These are phyloP conservation scores for Hericium rajendrae DNA, from an alignment of 768 basidiomycete genomes.

Conservation along the genomic window DNA sequence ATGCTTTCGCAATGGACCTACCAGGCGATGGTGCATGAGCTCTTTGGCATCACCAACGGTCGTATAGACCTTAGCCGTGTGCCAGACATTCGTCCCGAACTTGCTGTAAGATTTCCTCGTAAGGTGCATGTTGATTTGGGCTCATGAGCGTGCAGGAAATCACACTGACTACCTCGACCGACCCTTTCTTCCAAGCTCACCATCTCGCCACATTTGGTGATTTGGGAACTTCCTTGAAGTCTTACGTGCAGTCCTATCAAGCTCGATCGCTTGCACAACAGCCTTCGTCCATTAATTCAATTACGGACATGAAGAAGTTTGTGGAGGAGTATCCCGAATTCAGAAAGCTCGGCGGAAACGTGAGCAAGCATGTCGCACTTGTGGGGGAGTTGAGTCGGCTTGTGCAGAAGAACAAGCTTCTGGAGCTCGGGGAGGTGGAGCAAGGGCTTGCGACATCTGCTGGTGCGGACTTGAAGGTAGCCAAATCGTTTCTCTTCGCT, in stretches of 20 bases:
- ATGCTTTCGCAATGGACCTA: slow-evolving; percentile 98
- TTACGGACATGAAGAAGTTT: slow-evolving; percentile 93
- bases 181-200: slow-evolving; percentile 89
- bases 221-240: slow-evolving; percentile 81
- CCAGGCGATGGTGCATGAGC: slow-evolving; percentile 98
- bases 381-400: slow-evolving; percentile 93
- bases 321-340: slow-evolving; percentile 99
- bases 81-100: slow-evolving; percentile 78
- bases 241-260: slow-evolving; percentile 92
- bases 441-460: slow-evolving; percentile 92
- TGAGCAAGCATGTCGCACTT: slow-evolving; percentile 95
- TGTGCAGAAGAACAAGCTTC: slow-evolving; percentile 74
- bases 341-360: slow-evolving; percentile 91
- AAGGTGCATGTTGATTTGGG: not conserved
- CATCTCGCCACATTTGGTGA: slow-evolving; percentile 94
- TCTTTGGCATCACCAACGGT: slow-evolving; percentile 89
- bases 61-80: slow-evolving; percentile 78
- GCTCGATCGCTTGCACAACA: slow-evolving; percentile 68
- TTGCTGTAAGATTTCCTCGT: slow-evolving; percentile 45
- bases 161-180: slow-evolving; percentile 82
- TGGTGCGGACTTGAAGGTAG: slow-evolving; percentile 79
- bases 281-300: slow-evolving; percentile 82
- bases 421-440: slow-evolving; percentile 91
- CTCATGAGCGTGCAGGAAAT: slow-evolving; percentile 55
- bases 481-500: slow-evolving; percentile 11